Base-by-base conservation (phyloP, 352 stramenopile genomes). In the Globisporangium abappressorium region DNA sequence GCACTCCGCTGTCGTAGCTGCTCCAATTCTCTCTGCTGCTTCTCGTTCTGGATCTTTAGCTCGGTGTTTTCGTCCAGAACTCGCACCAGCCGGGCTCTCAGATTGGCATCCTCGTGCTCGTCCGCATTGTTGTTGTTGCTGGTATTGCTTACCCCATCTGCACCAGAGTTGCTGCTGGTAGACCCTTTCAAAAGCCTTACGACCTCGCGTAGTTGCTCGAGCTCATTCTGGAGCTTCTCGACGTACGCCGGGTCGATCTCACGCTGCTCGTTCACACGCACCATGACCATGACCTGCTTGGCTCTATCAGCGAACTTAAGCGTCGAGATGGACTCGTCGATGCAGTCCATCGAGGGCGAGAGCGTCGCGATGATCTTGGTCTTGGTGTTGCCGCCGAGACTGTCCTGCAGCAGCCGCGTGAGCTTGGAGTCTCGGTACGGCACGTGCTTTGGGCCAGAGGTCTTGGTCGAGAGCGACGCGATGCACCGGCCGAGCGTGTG, bases 391-490 rank as follows among this genome's bases (percentile, higher is more conserved):
- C 87, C 90, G 28, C 90, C 89, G 3, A 97, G 69, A 61, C 82
- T 91, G 70, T 98, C 92, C 57, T 96, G 84, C 36, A 98, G 81
- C 11, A 98, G 71, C 49, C 95, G 82, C 20, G 94, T 98, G 51
- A 98, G 77, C 73, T 98, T 98, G 5, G 90, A 98, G 70, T 98
- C 95, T 18, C 95, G 83, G 70, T 97, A 98, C 3, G 93, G 94
- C 7, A 98, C 87, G 66, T 98, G 94, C 18, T 62, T 55, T 11
- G 59, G 18, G 18, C 58, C 55, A 14, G 65, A 76, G 36, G 63
- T 65, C 56, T 87, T 89, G 43, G 74, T 75, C 0, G 84, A 90
- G 11, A 98, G 70, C 18, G 90, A 76, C 6, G 86, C 84, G 36
- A 98, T 98, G 60, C 90, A 97, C 34, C 90, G 75, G 7, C 94